phyloP scores from a whole-genome alignment of 1,284 basidiomycete species.

The Tausonia pullulans region DNA sequence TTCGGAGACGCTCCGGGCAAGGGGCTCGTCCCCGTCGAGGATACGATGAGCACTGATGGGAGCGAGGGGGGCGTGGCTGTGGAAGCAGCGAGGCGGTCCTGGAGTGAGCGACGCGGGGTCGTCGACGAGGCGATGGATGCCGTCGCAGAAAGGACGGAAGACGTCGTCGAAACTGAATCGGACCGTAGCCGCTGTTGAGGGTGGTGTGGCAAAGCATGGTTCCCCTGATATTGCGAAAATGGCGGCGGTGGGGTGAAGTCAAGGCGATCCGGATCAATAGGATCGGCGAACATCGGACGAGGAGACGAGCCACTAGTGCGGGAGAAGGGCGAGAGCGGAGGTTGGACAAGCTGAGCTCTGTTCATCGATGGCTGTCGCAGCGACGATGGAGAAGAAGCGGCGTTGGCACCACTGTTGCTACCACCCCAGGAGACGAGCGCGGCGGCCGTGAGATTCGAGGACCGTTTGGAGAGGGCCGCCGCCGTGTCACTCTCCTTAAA shows the following conservation, averaged over 20 bases:
- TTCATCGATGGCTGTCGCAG: background rate
- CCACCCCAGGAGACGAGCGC: background rate
- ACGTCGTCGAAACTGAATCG: background rate
- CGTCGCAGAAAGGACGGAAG: background rate
- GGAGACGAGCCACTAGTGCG: background rate
- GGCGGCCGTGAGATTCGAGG: slow-evolving; percentile 12
- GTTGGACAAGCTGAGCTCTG: background rate
- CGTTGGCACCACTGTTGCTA: background rate
- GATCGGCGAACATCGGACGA: background rate
- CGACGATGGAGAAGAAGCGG: background rate
- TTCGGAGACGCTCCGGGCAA: slow-evolving; percentile 1
- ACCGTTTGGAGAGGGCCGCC: slow-evolving; percentile 12
- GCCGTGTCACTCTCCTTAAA: slow-evolving; percentile 15
- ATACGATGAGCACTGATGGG: background rate
- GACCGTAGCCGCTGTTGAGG: background rate
- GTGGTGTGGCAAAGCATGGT: background rate
- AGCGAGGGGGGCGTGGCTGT: slow-evolving; percentile 3
- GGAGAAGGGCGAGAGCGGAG: no score
- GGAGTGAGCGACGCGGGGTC: slow-evolving; percentile 2
- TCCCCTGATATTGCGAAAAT: background rate
- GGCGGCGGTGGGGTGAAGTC: background rate
- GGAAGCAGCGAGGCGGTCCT: slow-evolving; percentile 13
- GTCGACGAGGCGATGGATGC: background rate
- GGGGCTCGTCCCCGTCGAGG: background rate
- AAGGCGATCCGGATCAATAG: background rate